Conservation (phyloP, 2,329 filamentous ascomycete genomes). For the Aspergillus proliferans region DNA sequence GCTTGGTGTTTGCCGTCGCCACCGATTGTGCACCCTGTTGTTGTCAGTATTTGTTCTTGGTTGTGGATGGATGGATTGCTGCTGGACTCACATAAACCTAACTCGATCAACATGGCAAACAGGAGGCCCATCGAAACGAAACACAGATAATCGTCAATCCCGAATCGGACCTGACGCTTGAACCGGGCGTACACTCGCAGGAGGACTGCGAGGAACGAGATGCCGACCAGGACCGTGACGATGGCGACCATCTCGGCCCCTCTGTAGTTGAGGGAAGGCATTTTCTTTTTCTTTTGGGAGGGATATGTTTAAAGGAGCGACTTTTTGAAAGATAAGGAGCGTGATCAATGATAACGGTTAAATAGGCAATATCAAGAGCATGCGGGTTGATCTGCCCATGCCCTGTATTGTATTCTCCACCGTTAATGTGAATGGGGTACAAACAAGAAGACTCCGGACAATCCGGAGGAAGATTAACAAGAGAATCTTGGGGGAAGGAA, state of each 20-base stretch:
- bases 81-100: slow-evolving; percentile 21
- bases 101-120: slow-evolving; percentile 25
- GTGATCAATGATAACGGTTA: background rate
- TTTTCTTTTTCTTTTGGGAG: slow-evolving; percentile 3
- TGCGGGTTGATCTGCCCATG: background rate
- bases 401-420: background rate
- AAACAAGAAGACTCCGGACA: background rate
- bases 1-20: slow-evolving; percentile 22
- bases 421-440: no score
- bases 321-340: background rate
- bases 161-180: slow-evolving; percentile 23
- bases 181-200: slow-evolving; percentile 22
- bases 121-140: slow-evolving; percentile 20
- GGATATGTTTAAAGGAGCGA: background rate
- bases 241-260: slow-evolving; percentile 25
- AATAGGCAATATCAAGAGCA: background rate
- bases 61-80: background rate
- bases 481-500: slow-evolving; percentile 4
- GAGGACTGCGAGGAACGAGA: slow-evolving; percentile 20
- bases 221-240: slow-evolving; percentile 23
- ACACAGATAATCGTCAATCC: slow-evolving; percentile 27
- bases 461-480: slow-evolving; percentile 8
- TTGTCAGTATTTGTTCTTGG: slow-evolving; percentile 7
- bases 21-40: slow-evolving; percentile 26
- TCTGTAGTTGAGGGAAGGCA: slow-evolving; percentile 18